Conservation (phyloP, 2,329 filamentous ascomycete genomes). For the Sphaerulina populicola region DNA sequence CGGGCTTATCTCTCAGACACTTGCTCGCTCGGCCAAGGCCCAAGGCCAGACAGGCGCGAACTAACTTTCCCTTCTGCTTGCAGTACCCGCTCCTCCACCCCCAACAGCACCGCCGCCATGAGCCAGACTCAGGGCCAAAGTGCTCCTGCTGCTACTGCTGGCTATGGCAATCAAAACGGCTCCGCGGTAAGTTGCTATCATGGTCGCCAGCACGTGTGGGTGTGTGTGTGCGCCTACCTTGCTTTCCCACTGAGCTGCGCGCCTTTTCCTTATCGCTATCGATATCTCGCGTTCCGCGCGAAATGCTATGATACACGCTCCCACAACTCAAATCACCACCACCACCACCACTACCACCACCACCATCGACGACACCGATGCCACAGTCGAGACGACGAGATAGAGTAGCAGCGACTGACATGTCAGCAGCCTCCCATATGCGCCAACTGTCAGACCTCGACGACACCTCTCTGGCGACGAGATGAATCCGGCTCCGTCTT, state of each 20-base stretch:
- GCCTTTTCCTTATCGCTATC: conserved; percentile 4
- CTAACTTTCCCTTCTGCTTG: conserved; percentile 5
- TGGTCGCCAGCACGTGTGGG: too few species aligned
- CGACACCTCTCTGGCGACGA: conserved; percentile 92
- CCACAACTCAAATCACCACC: conserved; percentile 2
- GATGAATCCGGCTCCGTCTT: conserved; percentile 93
- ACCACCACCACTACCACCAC: neutral
- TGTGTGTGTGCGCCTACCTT: too few species aligned
- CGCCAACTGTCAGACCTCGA: conserved; percentile 92
- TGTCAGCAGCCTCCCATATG: conserved; percentile 75
- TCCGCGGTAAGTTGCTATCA: conserved; percentile 45
- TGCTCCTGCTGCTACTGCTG: conserved; percentile 57
- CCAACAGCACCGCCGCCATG: conserved; percentile 29
- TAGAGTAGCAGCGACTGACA: conserved; percentile 5
- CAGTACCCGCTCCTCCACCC: conserved; percentile 26
- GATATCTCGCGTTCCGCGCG: conserved; percentile 1
- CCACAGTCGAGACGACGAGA: too few species aligned
- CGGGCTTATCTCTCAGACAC: neutral
- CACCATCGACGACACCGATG: neutral
- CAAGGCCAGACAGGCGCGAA: neutral
- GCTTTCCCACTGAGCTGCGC: too few species aligned
- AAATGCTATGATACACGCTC: neutral
- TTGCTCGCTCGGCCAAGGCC: too few species aligned
- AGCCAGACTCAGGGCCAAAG: conserved; percentile 40
- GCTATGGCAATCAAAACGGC: conserved; percentile 48